Conservation (phyloP, 169 alveolate genomes). For the Eimeria sp. region DNA sequence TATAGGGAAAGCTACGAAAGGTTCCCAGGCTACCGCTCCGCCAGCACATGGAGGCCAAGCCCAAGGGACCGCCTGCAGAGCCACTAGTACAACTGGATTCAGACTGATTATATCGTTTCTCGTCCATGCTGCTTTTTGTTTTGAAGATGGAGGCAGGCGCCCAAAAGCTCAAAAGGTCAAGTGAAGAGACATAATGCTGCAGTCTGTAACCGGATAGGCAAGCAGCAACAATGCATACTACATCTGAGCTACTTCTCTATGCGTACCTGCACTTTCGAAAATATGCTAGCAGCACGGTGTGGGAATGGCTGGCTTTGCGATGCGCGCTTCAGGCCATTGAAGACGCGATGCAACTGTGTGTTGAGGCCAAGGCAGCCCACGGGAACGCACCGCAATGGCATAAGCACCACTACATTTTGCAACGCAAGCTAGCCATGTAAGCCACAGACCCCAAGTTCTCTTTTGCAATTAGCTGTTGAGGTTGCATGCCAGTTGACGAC, state of each 20-base stretch:
- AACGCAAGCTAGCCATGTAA: constrained; percentile 73
- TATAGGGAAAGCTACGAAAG: not conserved
- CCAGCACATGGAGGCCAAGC: constrained; percentile 2
- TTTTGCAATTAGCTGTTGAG: not conserved
- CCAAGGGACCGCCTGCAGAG: not conserved
- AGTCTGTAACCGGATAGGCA: not conserved
- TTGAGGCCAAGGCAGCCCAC: constrained; percentile 41
- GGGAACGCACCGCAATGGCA: constrained; percentile 56
- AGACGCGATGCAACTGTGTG: constrained; percentile 60
- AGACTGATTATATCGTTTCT: constrained; percentile 29
- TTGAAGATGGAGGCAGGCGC: constrained; percentile 73
- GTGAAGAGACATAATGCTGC: constrained; percentile 7
- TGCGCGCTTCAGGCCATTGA: constrained; percentile 52
- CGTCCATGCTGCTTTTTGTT: constrained; percentile 58
- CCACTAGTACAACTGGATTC: not conserved
- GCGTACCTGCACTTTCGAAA: not conserved
- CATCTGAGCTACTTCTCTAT: not conserved
- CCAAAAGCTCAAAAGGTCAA: constrained; percentile 59
- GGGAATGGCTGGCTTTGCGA: constrained; percentile 1
- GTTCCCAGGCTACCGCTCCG: constrained; percentile 19
- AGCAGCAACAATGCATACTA: not conserved
- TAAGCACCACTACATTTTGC: constrained; percentile 22
- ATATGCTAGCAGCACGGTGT: not conserved
- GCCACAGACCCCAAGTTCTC: not conserved
- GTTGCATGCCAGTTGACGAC: not conserved